Conservation (phyloP, 352 stramenopile genomes). For the Globisporangium ultimum region DNA sequence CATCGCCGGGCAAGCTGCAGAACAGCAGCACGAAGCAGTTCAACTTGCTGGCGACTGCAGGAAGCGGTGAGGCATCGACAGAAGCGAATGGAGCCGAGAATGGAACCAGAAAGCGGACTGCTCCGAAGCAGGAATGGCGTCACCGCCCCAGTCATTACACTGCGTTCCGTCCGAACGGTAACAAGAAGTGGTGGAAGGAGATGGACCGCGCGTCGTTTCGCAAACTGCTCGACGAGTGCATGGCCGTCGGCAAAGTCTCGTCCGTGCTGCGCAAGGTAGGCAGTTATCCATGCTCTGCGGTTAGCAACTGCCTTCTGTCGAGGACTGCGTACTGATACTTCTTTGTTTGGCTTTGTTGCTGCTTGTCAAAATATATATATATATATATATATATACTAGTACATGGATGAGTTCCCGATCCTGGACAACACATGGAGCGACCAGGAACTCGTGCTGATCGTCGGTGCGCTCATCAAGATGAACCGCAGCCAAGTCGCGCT, state of each 20-base stretch:
- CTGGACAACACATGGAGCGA: slow-evolving; percentile 56
- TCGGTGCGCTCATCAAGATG: slow-evolving; percentile 68
- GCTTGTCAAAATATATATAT: background rate
- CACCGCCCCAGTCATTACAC: slow-evolving; percentile 23
- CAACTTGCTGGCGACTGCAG: slow-evolving; percentile 14
- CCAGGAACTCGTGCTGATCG: slow-evolving; percentile 76
- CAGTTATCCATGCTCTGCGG: background rate
- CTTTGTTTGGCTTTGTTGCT: background rate
- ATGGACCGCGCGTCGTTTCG: slow-evolving; percentile 66
- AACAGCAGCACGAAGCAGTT: slow-evolving; percentile 16
- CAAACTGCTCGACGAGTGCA: slow-evolving; percentile 54
- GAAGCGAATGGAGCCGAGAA: background rate
- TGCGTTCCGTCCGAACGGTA: slow-evolving; percentile 13
- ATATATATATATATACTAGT: slow-evolving; percentile 23
- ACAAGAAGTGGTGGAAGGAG: slow-evolving; percentile 41
- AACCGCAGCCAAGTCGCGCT: slow-evolving; percentile 58
- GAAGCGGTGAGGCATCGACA: background rate
- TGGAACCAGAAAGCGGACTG: no score
- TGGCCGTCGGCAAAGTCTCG: slow-evolving; percentile 47
- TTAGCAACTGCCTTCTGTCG: no score
- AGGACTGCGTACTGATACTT: slow-evolving; percentile 6
- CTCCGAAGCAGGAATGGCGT: slow-evolving; percentile 9
- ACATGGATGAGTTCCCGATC: slow-evolving; percentile 69
- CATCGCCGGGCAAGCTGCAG: background rate
- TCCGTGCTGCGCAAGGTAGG: slow-evolving; percentile 45